phyloP scores from a whole-genome alignment of 2,329 filamentous ascomycete species.

The Didymella arachidicola region DNA sequence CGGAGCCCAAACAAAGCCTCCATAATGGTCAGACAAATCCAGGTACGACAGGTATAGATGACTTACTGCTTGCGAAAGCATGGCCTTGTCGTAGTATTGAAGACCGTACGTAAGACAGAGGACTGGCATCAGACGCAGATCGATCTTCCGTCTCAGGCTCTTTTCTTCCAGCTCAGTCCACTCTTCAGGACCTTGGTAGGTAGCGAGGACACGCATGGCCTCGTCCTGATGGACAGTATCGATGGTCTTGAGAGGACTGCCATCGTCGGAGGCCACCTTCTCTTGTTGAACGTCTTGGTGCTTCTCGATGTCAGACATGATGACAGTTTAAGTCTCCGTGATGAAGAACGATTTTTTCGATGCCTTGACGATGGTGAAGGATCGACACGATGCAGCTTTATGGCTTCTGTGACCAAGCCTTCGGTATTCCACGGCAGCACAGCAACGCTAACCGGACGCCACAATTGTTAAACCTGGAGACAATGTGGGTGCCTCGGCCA shows the following conservation, averaged over 20 bases:
- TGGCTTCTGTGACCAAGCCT: conserved; percentile 22
- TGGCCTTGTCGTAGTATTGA: conserved; percentile 50
- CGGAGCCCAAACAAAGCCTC: conserved; percentile 8
- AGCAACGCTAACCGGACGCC: conserved; percentile 14
- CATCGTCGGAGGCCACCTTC: conserved; percentile 16
- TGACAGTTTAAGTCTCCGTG: conserved; percentile 5
- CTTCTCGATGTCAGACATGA: conserved; percentile 27
- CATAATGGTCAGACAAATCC: background rate
- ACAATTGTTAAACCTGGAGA: conserved; percentile 10
- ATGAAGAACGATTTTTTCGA: background rate
- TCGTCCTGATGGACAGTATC: conserved; percentile 18
- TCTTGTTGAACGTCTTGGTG: conserved; percentile 23
- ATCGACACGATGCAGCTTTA: conserved; percentile 27
- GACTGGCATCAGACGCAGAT: conserved; percentile 32
- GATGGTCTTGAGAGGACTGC: conserved; percentile 10
- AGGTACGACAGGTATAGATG: background rate
- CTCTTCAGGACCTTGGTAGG: conserved; percentile 52
- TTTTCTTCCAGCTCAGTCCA: conserved; percentile 56
- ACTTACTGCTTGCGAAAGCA: conserved; percentile 60
- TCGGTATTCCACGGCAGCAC: conserved; percentile 14
- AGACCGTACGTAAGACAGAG: conserved; percentile 35
- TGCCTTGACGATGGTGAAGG: conserved; percentile 2
- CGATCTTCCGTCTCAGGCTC: conserved; percentile 30
- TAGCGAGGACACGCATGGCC: conserved; percentile 45
- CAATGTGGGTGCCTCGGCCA: background rate